These are phyloP conservation scores for Ophiostoma australiae DNA, from an alignment of 2,329 filamentous ascomycete species.

Conservation along the genomic window DNA sequence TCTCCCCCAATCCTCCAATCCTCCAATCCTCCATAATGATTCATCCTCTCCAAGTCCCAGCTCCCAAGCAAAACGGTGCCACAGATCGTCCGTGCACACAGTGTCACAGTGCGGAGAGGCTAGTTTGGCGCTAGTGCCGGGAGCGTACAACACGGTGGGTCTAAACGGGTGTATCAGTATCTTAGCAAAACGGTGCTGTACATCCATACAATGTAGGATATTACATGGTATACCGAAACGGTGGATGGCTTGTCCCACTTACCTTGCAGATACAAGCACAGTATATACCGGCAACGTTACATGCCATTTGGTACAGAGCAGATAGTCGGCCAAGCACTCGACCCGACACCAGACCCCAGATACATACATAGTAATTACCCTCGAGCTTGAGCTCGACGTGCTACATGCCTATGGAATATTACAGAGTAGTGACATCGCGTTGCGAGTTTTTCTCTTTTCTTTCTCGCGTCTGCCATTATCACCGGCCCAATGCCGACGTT, in stretches of 20 bases:
- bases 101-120: background rate
- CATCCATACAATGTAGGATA: too few relatives aligned
- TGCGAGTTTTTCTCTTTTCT: conserved; percentile 1
- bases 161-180: background rate
- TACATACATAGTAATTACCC: background rate
- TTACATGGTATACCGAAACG: background rate
- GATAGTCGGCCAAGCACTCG: background rate
- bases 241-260: background rate
- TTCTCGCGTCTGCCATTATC: background rate
- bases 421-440: background rate
- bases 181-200: background rate
- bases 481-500: conserved; percentile 1
- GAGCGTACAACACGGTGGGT: background rate
- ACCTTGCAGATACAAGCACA: background rate
- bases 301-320: background rate
- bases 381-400: background rate
- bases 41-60: background rate
- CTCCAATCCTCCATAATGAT: too few relatives aligned
- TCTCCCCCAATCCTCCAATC: background rate
- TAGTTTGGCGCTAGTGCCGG: background rate
- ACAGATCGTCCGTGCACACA: conserved; percentile 8
- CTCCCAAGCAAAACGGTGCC: background rate
- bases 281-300: conserved; percentile 12
- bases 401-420: background rate
- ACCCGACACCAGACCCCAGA: background rate